These are phyloP conservation scores for Kurtzmaniella quercitrusa DNA, from an alignment of 1,139 yeast species.

Conservation along the genomic window DNA sequence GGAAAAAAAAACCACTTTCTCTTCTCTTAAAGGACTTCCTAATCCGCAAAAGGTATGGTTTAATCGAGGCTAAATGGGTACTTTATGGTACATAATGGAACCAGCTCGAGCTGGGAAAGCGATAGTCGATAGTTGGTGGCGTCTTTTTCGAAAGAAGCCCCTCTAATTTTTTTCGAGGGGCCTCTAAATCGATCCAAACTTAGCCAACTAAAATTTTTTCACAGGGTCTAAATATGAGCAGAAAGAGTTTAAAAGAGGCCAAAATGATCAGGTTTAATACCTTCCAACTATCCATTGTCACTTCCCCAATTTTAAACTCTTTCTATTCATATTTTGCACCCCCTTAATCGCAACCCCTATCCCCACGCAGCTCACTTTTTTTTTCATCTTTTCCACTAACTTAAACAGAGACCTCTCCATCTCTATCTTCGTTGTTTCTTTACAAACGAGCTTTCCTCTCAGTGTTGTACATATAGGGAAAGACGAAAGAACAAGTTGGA, in stretches of 20 bases:
- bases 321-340: neutral
- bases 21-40: neutral
- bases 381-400: neutral
- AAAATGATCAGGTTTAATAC: neutral
- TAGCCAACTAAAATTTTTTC: neutral
- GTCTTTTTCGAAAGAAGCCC: neutral
- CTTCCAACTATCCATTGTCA: too few species aligned
- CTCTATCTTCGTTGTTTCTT: neutral
- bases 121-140: neutral
- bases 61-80: neutral
- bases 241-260: neutral
- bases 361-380: neutral
- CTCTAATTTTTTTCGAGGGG: neutral
- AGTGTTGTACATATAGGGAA: constrained; percentile 1
- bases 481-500: constrained; percentile 4
- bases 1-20: neutral
- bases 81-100: neutral
- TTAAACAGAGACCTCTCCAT: neutral
- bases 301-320: too few species aligned
- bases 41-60: neutral
- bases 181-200: neutral
- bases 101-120: neutral
- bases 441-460: neutral
- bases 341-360: neutral
- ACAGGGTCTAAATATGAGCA: neutral